Base-by-base conservation (phyloP, 441 rosid species). In the Brassica hybrid region DNA sequence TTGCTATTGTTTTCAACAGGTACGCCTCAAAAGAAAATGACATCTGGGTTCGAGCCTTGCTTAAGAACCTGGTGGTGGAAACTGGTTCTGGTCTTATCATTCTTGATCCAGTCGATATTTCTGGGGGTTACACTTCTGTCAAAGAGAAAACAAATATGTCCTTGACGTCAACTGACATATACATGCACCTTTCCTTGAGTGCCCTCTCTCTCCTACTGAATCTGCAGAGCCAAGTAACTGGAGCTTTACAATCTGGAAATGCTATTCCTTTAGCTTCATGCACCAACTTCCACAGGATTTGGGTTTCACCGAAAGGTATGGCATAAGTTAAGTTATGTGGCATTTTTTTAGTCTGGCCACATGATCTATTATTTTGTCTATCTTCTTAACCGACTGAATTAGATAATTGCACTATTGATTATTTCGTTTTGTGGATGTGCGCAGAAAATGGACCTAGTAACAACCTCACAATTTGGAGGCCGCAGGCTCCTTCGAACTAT, bases 1-100 rank as follows among this genome's bases (percentile, higher is more conserved):
- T 76, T 71, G 32, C 68, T 65, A 48, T 65, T 74, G 38, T 59
- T 67, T 58, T 73, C 62, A 72, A 83, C 82, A 96, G 99, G 98
- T 94, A 86, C 85, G 98, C 98, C 52, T 85, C 98, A 79, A 96
- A 93, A 87, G 99, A 87, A 81, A 90, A 90, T 84, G 99, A 94
- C 84, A 89, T 85, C 68, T 96, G 98, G 98, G 86, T 91, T 65
- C 90, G 98, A 25, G 92, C 98, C 61, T 80, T 89, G 72, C 83
- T 90, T 83, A 96, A 93, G 89, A 95, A 89, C 84, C 83, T 96
- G 77, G 89, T 88, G 13, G 80, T 96, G 65, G 99, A 96, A 88
- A 88, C 98, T 77, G 99, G 97, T 77, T 96, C 99, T 78, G 99
- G 99, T 82, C 96, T 96, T 79, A 84, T 88, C 78, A 88, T 96